These are phyloP conservation scores for Chenopodium quinoa DNA, from an alignment of 148 eudicot species.

Conservation along the genomic window DNA sequence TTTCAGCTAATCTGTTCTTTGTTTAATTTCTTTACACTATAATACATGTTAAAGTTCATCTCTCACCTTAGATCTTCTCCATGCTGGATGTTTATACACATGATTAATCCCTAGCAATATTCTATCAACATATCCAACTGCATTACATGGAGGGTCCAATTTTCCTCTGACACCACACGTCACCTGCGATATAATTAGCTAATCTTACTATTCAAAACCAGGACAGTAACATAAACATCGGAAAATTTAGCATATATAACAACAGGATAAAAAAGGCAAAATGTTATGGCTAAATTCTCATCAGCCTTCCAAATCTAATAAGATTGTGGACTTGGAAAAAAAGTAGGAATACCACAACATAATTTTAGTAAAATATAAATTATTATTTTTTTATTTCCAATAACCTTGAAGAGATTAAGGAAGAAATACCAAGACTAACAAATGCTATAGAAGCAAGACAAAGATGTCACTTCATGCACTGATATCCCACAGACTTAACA, in stretches of 20 bases:
- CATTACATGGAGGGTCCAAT: conserved; percentile 79
- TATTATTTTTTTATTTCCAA: not conserved
- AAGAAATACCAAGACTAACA: not conserved
- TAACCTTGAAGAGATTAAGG: not conserved
- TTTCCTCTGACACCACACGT: conserved; percentile 69
- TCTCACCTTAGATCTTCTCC: conserved; percentile 83
- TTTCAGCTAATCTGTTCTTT: too few relatives aligned
- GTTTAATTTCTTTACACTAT: too few relatives aligned
- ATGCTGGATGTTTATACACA: conserved; percentile 77
- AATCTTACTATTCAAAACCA: not conserved
- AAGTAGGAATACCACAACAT: not conserved
- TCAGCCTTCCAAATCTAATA: not conserved
- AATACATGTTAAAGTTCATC: not conserved
- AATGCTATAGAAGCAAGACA: not conserved
- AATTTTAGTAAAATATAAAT: not conserved
- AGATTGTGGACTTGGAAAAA: not conserved
- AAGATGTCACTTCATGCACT: not conserved
- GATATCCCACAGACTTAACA: not conserved
- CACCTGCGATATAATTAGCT: conserved; percentile 41
- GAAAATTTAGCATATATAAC: not conserved
- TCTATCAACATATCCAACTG: conserved; percentile 86
- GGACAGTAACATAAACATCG: not conserved
- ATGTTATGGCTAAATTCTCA: not conserved
- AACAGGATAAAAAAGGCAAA: not conserved
- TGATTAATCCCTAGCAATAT: conserved; percentile 70